A percentile compares a stretch with the other conserved stretches of the same genome.
These are phyloP conservation scores for Juncus effusus DNA, from an alignment of 176 grass and related monocot genomes.

Conservation along the genomic window DNA sequence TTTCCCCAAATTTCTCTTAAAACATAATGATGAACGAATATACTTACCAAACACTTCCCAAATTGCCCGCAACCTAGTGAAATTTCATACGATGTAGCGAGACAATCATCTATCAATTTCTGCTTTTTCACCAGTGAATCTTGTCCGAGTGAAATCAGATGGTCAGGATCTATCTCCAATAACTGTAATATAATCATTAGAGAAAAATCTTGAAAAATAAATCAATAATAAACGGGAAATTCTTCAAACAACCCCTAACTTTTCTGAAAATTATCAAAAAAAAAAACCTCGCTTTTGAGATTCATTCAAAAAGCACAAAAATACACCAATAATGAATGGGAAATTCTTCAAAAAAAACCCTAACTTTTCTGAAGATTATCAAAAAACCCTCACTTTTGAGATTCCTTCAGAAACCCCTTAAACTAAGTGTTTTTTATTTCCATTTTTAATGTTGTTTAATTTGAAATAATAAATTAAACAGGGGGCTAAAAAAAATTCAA, in stretches of 20 bases:
- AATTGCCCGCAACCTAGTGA: slow-evolving; percentile 53
- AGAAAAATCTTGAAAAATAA: neutral
- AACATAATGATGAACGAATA: slow-evolving; percentile 11
- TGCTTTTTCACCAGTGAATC: slow-evolving; percentile 58
- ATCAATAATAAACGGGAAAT: neutral
- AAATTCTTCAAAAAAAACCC: no score
- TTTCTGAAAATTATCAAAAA: neutral
- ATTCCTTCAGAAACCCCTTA: no score
- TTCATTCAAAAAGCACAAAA: no score
- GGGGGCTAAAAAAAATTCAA: no score
- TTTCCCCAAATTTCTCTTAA: neutral
- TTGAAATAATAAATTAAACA: neutral
- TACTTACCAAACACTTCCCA: slow-evolving; percentile 78
- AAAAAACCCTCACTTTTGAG: no score
- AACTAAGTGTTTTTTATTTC: no score
- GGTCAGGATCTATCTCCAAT: slow-evolving; percentile 63
- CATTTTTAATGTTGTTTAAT: no score
- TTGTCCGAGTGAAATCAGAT: slow-evolving; percentile 57
- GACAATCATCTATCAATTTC: slow-evolving; percentile 57
- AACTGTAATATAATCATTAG: slow-evolving; percentile 45
- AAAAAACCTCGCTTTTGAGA: neutral
- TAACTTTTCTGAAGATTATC: no score
- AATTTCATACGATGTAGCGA: slow-evolving; percentile 69
- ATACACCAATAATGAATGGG: no score
- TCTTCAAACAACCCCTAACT: no score